Base-by-base conservation (phyloP, 805 yeast genomes). In the Yarrowia hollandica region DNA sequence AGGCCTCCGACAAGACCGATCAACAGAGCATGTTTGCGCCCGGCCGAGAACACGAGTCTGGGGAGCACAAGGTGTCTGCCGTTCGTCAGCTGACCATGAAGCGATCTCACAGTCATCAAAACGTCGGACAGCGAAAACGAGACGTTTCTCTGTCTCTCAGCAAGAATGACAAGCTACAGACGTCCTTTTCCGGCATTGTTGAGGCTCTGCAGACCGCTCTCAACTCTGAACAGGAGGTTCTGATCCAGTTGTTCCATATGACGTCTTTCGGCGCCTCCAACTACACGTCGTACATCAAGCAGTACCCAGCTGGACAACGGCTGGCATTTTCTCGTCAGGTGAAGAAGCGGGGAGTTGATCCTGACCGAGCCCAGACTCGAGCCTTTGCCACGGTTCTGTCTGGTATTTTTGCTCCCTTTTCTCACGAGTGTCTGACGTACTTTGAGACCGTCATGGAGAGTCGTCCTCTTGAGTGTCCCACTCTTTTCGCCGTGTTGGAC, bases 291-390 rank as follows among this genome's bases (percentile, higher is more conserved):
- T 76, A 71, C 61, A 70, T 83, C 44, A 75, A 74, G 16, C 38
- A 46, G 22, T 21, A 52, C 21, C 68, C 68, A 7, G 62, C 62
- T 11, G 15, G 39, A 6, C 46, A 33, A 11, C 63, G 71, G 14
- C 21, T 31, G 61, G 66, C 38, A 63, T 61, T 62, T 55, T 72
- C 72, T 16, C 38, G 39, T 7, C 55, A 48, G 9, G 67, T 68
- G 3, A 55, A 61, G 8, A 71, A 69, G 62, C 73, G 67, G 64
- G 77, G 67, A 11, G 71, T 77, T 64, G 79, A 76, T 57, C 72
- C 79, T 14, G 80, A 79, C 61, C 71, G 81, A 62, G 70, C 71
- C 12, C 76, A 76, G 60, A 79, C 86, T 3, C 76, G 74, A 52
- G 81, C 76, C 9, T 67, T 82, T 41, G 71, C 76, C 12, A 70